Base-by-base conservation (phyloP, 1,139 yeast genomes). In the Lodderomyces orthopsilosis region DNA sequence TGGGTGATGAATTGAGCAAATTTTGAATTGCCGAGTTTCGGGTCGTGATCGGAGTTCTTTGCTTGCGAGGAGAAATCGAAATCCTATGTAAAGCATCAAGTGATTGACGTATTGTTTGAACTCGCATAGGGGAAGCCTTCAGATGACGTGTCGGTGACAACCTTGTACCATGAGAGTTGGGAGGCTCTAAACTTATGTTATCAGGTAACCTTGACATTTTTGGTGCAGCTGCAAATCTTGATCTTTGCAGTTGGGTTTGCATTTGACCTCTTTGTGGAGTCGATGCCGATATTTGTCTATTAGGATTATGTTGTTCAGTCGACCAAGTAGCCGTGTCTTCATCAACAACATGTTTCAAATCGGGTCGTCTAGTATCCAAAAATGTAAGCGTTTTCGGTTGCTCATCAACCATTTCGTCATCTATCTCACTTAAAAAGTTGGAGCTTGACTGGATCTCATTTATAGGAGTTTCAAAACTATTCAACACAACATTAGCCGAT, bases 401-500 rank as follows among this genome's bases (percentile, higher is more conserved):
- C 40, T 41, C n/a, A 28, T 38, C 45, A 12, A 8, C 19, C 3
- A n/a, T 18, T 8, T 49, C 51, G 8, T 46, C 50, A 9, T 37
- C 35, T 12, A 19, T 47, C 5, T 51, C 58, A 17, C 30, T 52
- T 56, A 45, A 46, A 49, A 57, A 37, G 39, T 55, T 41, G 42
- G 52, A 49, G 22, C 54, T 44, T 46, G 53, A n/a, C 48, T 41
- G 18, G 4, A 41, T 27, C 23, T 44, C 43, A 17, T 28, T 41
- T 15, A 61, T 58, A 3, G 76, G 75, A 39, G 79, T 85, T 51
- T 80, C 85, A 52, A 76, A 79, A 33, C 82, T 79, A 18, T 75
- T 66, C 26, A 83, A 61, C 49, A 79, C 80, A 21, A 81, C 89
- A 55, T 83, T 81, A 2, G 93, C 91, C 27, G 89, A 81, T 46